Conservation (phyloP, 192 early-diverging fungal genomes). For the Funneliformis geosporum region DNA sequence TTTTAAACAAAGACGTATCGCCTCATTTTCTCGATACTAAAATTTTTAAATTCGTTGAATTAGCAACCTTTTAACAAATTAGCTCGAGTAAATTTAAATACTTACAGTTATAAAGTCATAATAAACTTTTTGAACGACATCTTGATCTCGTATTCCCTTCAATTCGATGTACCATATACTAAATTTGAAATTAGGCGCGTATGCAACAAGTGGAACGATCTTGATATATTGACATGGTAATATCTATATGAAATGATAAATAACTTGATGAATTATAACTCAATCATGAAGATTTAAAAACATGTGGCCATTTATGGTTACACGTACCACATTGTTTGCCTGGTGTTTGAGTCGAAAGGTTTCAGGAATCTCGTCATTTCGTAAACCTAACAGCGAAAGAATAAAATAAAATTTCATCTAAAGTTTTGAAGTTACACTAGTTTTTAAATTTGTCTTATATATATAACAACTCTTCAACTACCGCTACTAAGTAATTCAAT, state of each 20-base stretch:
- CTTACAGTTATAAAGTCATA: slow-evolving; percentile 67
- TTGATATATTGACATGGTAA: slow-evolving; percentile 93
- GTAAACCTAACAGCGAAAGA: slow-evolving; percentile 43
- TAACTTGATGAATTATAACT: background rate
- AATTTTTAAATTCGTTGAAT: slow-evolving; percentile 11
- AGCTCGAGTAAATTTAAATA: slow-evolving; percentile 19
- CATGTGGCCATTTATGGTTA: no score
- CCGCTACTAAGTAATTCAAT: slow-evolving; percentile 79
- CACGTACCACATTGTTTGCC: slow-evolving; percentile 65
- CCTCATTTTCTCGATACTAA: slow-evolving; percentile 76
- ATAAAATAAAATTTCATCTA: background rate
- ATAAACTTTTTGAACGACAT: slow-evolving; percentile 66
- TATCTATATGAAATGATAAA: slow-evolving; percentile 41
- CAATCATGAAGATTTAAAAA: background rate
- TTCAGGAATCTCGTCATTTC: slow-evolving; percentile 80
- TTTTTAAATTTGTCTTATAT: background rate
- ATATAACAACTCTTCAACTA: slow-evolving; percentile 30
- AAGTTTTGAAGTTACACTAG: background rate
- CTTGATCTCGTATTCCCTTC: slow-evolving; percentile 69
- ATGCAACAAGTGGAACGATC: slow-evolving; percentile 88
- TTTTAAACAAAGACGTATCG: slow-evolving; percentile 84
- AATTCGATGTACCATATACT: slow-evolving; percentile 94
- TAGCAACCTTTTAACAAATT: background rate
- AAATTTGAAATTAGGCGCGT: slow-evolving; percentile 94
- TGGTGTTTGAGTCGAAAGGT: slow-evolving; percentile 82